Evolutionary conservation across 495 filamentous ascomycete species (phyloP).

Genomic region (Elasticomyces elasticus): DNA sequence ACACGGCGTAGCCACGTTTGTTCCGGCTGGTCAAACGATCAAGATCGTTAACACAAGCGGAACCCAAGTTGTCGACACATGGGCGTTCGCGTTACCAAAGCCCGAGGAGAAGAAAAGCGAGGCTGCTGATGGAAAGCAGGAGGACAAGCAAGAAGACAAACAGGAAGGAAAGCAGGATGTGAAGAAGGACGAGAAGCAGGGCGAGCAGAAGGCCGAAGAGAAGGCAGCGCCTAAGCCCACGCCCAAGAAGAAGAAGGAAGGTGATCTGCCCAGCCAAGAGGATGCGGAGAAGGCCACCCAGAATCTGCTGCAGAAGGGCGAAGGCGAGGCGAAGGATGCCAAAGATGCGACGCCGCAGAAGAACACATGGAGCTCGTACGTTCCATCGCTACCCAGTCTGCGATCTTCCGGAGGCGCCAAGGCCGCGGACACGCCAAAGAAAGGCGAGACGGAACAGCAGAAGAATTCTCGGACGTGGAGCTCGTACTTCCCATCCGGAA

Average conservation of each 20-base stretch:
- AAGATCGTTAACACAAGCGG: conserved; percentile 44
- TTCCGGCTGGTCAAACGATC: conserved; percentile 34
- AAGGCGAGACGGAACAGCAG: conserved; percentile 24
- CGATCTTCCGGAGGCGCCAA: conserved; percentile 1
- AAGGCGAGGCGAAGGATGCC: conserved; percentile 4
- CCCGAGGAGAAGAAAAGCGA: conserved; percentile 20
- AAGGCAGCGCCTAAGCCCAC: conserved; percentile 6
- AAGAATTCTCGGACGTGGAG: conserved; percentile 28
- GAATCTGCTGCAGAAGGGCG: conserved; percentile 3
- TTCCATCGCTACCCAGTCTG: conserved; percentile 9
- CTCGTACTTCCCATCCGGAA: conserved; percentile 30
- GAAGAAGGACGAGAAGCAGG: background rate
- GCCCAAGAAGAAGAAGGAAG: conserved; percentile 14
- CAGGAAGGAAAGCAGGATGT: conserved; percentile 1
- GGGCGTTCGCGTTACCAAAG: conserved; percentile 36
- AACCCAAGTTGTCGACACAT: conserved; percentile 43
- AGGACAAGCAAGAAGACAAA: conserved; percentile 9
- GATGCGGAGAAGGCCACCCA: conserved; percentile 21
- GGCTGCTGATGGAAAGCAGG: conserved; percentile 6
- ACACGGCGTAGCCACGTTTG: conserved; percentile 34
- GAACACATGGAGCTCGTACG: conserved; percentile 22
- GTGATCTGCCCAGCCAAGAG: conserved; percentile 17
- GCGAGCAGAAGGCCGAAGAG: conserved; percentile 4
- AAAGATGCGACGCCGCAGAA: conserved; percentile 9
- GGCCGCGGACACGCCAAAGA: conserved; percentile 10